Evolutionary conservation across 2,329 filamentous ascomycete genomes (phyloP).

Genomic region (Cytospora leucostoma): DNA sequence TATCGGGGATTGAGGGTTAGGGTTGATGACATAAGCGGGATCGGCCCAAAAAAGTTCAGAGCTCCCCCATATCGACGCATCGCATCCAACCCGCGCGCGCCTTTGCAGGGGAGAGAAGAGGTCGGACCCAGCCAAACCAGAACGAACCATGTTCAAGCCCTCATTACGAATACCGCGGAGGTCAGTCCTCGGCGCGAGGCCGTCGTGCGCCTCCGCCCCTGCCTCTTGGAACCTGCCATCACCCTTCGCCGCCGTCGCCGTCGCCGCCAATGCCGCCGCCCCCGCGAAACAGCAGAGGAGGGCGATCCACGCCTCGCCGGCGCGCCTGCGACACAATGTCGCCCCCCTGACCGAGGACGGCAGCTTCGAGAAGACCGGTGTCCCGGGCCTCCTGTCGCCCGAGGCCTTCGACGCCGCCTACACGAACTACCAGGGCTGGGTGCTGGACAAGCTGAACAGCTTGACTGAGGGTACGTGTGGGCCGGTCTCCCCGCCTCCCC

Average conservation of each 20-base stretch:
- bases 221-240: conserved; percentile 27
- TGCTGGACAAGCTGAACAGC: conserved; percentile 75
- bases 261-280: not conserved
- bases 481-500: not conserved
- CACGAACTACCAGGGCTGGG: conserved; percentile 75
- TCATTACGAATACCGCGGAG: conserved; percentile 54
- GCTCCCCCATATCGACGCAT: conserved; percentile 2
- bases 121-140: conserved; percentile 10
- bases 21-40: conserved; percentile 7
- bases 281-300: conserved; percentile 36
- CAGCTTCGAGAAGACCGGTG: conserved; percentile 43
- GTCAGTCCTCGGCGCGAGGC: conserved; percentile 29
- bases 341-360: conserved; percentile 50
- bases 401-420: conserved; percentile 76
- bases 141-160: conserved; percentile 54
- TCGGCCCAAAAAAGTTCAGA: conserved; percentile 22
- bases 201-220: conserved; percentile 6
- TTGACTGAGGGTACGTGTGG: conserved; percentile 66
- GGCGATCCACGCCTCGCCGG: conserved; percentile 23
- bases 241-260: conserved; percentile 11
- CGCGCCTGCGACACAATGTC: conserved; percentile 42
- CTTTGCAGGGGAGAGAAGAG: conserved; percentile 12
- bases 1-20: not conserved
- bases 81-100: conserved; percentile 6
- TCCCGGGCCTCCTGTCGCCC: conserved; percentile 71